A percentile compares a stretch with the other conserved stretches of the same genome.
These are phyloP conservation scores for Spiraea crenata DNA, from an alignment of 331 rosid genomes.

Conservation along the genomic window DNA sequence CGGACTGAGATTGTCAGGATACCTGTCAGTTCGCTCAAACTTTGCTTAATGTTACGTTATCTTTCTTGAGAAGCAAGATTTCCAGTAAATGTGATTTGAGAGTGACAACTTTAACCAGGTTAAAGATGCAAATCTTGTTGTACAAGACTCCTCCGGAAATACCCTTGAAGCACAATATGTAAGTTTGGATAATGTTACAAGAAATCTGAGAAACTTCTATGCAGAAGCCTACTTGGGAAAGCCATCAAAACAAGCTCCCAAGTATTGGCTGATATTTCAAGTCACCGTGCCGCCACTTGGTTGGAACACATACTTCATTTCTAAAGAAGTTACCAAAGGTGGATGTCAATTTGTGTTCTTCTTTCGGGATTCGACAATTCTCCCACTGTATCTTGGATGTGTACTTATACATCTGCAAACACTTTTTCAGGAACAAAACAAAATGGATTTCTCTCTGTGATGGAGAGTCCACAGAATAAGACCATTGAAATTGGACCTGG, in stretches of 20 bases:
- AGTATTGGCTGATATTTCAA: slow-evolving; percentile 77
- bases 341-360: too few relatives aligned
- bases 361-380: too few relatives aligned
- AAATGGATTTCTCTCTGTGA: slow-evolving; percentile 20
- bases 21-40: slow-evolving; percentile 46
- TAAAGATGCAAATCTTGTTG: slow-evolving; percentile 53
- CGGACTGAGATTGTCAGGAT: slow-evolving; percentile 62
- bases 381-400: too few relatives aligned
- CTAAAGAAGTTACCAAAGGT: slow-evolving; percentile 47
- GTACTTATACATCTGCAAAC: too few relatives aligned
- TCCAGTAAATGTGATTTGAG: slow-evolving; percentile 16
- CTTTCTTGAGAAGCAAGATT: too few relatives aligned
- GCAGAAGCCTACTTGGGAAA: slow-evolving; percentile 64
- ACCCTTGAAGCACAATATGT: slow-evolving; percentile 50
- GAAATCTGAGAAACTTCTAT: slow-evolving; percentile 52
- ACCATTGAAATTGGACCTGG: slow-evolving; percentile 69
- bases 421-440: slow-evolving; percentile 37
- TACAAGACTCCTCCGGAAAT: slow-evolving; percentile 67
- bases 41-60: too few relatives aligned
- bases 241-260: slow-evolving; percentile 47
- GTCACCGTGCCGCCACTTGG: slow-evolving; percentile 82
- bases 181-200: slow-evolving; percentile 53
- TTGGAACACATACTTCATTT: slow-evolving; percentile 82
- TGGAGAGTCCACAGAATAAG: slow-evolving; percentile 25
- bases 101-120: slow-evolving; percentile 43